A percentile compares a stretch with the other conserved stretches of the same genome.
phyloP scores from a whole-genome alignment of 345 rosid genomes.

The Arabidopsis suecica region DNA sequence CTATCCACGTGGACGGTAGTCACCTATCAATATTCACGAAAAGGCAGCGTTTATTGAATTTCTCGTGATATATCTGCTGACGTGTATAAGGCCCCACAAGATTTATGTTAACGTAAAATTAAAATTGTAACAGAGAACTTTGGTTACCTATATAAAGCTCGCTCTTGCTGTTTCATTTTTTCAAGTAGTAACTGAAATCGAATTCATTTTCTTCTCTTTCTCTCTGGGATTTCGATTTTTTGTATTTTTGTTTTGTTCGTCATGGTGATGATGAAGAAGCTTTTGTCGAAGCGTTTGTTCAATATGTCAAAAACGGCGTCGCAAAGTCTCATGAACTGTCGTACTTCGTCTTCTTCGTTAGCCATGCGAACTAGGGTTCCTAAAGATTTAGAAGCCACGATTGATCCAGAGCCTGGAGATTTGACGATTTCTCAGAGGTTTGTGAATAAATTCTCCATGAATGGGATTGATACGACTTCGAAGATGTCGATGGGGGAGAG shows the following conservation, averaged over 20 bases:
- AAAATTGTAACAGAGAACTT: conserved; percentile 22
- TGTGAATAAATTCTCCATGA: conserved; percentile 50
- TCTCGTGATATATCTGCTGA: conserved; percentile 35
- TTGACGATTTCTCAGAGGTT: conserved; percentile 53
- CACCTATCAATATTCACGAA: conserved; percentile 28
- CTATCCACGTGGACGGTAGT: conserved; percentile 29
- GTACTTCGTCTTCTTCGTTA: conserved; percentile 49
- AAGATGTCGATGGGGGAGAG: conserved; percentile 47
- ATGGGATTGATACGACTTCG: neutral
- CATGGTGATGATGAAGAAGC: conserved; percentile 69
- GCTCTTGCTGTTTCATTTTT: conserved; percentile 5
- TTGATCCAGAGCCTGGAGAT: conserved; percentile 75
- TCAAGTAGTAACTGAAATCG: neutral
- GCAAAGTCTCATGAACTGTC: conserved; percentile 42
- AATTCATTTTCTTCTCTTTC: neutral
- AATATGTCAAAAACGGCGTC: conserved; percentile 56
- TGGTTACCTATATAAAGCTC: conserved; percentile 43
- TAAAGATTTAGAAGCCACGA: conserved; percentile 38
- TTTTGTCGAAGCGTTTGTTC: conserved; percentile 63
- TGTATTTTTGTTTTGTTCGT: neutral
- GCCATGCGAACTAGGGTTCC: conserved; percentile 44
- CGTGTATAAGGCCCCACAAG: conserved; percentile 24
- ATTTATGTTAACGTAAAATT: neutral
- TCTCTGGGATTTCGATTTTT: neutral
- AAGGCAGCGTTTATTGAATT: conserved; percentile 34